Conservation (phyloP, 768 basidiomycete genomes). For the Kwoniella europaea region DNA sequence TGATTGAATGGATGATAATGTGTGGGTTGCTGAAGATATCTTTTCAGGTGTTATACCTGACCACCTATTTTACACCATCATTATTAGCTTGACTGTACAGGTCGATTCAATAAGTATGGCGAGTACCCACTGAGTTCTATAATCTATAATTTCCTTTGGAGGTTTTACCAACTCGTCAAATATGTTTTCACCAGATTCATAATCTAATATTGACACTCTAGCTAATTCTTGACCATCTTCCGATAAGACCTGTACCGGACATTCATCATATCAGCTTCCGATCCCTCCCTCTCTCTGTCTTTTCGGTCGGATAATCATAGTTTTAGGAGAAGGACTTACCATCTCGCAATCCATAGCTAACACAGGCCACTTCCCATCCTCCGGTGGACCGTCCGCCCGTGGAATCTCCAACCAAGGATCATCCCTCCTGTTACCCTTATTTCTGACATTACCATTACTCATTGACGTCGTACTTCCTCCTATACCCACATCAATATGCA, state of each 20-base stretch:
- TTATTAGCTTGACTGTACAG: not conserved
- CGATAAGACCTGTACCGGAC: constrained; percentile 73
- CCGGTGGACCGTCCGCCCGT: constrained; percentile 53
- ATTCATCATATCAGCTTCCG: not conserved
- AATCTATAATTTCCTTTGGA: constrained; percentile 79
- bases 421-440: constrained; percentile 45
- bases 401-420: constrained; percentile 85
- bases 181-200: constrained; percentile 69
- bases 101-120: too few relatives aligned
- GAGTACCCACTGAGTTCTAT: constrained; percentile 76
- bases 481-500: constrained; percentile 26
- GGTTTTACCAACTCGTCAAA: constrained; percentile 93
- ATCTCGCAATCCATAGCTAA: constrained; percentile 96
- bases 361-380: constrained; percentile 59
- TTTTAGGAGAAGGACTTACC: constrained; percentile 63
- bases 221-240: constrained; percentile 89
- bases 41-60: constrained; percentile 87
- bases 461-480: constrained; percentile 21
- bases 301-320: too few relatives aligned
- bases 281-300: too few relatives aligned
- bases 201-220: constrained; percentile 82
- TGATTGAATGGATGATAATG: constrained; percentile 77
- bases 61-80: constrained; percentile 65
- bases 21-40: constrained; percentile 73
- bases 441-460: constrained; percentile 12